Base-by-base conservation (phyloP, 805 yeast species). In the Starmerella geochares region DNA sequence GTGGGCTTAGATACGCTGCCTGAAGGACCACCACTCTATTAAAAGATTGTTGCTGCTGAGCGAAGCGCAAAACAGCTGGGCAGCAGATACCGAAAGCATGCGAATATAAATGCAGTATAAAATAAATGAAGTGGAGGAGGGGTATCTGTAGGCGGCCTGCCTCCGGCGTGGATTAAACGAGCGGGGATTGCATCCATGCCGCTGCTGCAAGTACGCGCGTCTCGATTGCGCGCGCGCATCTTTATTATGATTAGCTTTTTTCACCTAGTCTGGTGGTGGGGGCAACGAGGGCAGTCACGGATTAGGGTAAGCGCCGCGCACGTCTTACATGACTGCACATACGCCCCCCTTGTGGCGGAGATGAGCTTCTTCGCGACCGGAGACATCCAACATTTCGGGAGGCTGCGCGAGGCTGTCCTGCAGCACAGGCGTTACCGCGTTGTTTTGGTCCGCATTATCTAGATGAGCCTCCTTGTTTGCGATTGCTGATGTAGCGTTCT, bases 311-410 rank as follows among this genome's bases (percentile, higher is more conserved):
- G 8, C 31, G 25, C 19, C 17, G 4, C n/a, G 35, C 17, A 31
- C 16, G 16, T 4, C 7, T 16, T 20, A 47, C 50, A 47, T 47
- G 32, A 47, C n/a, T 16, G 29, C 29, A 17, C 50, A 47, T 7
- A 31, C 33, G 1, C 42, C 50, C 1, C 39, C 39, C 25, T 16
- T 42, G 20, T 29, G 24, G 10, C 36, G 19, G 21, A 6, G 37
- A 27, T 21, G 16, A 6, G 37, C 7, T 13, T 23, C 23, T 27
- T 17, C 17, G n/a, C 11, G 23, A 16, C 42, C 46, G 8, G 33
- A 19, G 6, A 50, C 51, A 31, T 50, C 54, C 20, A 42, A 21
- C 32, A 50, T 47, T n/a, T 47, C 36, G 21, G 54, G 54, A 35
- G 14, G 40, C 32, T 50, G 38, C 16, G 36, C 31, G 3, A 50